A percentile compares a stretch with the other conserved stretches of the same genome.
Conservation (phyloP, 768 basidiomycete genomes). For the Clitopilus hobsonii region DNA sequence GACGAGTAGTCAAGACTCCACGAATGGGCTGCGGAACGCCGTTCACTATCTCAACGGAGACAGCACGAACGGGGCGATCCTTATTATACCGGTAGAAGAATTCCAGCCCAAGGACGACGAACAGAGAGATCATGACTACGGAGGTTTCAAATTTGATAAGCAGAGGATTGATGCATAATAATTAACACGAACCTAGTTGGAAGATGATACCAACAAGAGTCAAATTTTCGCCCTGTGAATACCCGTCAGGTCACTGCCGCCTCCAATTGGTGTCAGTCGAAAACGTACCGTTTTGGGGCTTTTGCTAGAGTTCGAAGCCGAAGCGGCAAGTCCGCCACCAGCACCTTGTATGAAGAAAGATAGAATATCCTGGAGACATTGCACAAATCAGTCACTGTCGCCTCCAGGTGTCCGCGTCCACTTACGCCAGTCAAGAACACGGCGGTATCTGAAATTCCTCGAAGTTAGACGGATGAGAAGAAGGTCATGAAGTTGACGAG, state of each 20-base stretch:
- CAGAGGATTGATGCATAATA: too few species aligned
- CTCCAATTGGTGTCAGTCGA: background rate
- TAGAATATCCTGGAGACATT: slow-evolving; percentile 38
- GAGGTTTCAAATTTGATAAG: too few species aligned
- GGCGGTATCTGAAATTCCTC: slow-evolving; percentile 27
- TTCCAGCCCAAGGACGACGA: slow-evolving; percentile 35
- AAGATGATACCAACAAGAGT: slow-evolving; percentile 64
- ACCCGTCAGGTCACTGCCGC: background rate
- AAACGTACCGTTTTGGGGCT: slow-evolving; percentile 12
- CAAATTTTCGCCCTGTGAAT: slow-evolving; percentile 19
- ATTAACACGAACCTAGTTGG: slow-evolving; percentile 49
- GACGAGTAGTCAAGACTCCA: background rate
- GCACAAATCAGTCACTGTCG: too few species aligned
- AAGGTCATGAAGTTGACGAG: background rate
- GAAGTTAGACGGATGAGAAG: slow-evolving; percentile 2
- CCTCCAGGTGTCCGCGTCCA: too few species aligned
- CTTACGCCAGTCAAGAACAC: slow-evolving; percentile 33
- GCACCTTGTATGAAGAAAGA: slow-evolving; percentile 59
- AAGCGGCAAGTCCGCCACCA: slow-evolving; percentile 54
- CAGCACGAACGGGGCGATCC: slow-evolving; percentile 27
- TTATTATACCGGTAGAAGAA: slow-evolving; percentile 37
- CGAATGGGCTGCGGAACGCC: slow-evolving; percentile 1
- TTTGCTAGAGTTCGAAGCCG: slow-evolving; percentile 13
- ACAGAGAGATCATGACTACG: slow-evolving; percentile 38
- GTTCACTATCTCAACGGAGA: background rate